phyloP scores from a whole-genome alignment of 805 yeast species.

The Naumovozyma castellii region DNA sequence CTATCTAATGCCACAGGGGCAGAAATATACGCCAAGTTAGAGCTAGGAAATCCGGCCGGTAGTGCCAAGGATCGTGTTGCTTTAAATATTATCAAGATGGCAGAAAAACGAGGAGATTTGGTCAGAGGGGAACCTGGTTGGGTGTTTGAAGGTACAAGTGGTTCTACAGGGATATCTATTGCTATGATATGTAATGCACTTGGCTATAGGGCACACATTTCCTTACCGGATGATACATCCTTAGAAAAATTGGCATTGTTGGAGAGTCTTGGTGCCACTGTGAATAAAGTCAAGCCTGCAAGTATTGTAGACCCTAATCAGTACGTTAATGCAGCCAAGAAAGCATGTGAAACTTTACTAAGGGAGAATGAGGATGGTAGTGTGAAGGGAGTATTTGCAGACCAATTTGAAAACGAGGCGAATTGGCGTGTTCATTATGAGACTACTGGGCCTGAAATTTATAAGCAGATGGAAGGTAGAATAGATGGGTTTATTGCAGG shows the following conservation, averaged over 20 bases:
- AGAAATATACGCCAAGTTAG: slow-evolving; percentile 78
- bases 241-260: slow-evolving; percentile 69
- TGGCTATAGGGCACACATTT: slow-evolving; percentile 89
- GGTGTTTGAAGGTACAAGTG: slow-evolving; percentile 92
- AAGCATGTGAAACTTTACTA: slow-evolving; percentile 45
- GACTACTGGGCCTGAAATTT: slow-evolving; percentile 92
- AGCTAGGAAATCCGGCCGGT: slow-evolving; percentile 84
- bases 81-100: slow-evolving; percentile 62
- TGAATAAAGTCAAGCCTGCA: slow-evolving; percentile 87
- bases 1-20: slow-evolving; percentile 68
- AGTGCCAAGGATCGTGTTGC: slow-evolving; percentile 95
- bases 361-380: slow-evolving; percentile 32
- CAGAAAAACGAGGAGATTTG: slow-evolving; percentile 51
- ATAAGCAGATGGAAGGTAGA: slow-evolving; percentile 51
- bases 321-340: slow-evolving; percentile 80
- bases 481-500: slow-evolving; percentile 80
- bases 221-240: slow-evolving; percentile 89
- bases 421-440: slow-evolving; percentile 80
- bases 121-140: slow-evolving; percentile 47
- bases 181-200: slow-evolving; percentile 82
- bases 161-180: slow-evolving; percentile 91
- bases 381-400: slow-evolving; percentile 68
- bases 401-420: slow-evolving; percentile 87
- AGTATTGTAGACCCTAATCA: slow-evolving; percentile 89
- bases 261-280: slow-evolving; percentile 65